phyloP scores from a whole-genome alignment of 1,284 basidiomycete genomes.

The Ganoderma sp. region DNA sequence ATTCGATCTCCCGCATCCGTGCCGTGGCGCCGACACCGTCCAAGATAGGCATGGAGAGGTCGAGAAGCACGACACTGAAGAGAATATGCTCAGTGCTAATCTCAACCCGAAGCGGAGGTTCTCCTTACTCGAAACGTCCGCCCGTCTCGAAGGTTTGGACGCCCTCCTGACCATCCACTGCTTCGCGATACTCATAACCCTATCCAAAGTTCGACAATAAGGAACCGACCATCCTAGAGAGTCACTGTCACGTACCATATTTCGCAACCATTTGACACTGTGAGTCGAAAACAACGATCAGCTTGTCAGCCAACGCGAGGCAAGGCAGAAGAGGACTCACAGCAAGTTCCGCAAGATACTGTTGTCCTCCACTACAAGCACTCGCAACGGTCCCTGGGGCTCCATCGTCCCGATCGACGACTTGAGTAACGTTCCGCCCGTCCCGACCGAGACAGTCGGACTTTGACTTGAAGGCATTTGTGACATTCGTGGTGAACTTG shows the following conservation, averaged over 20 bases:
- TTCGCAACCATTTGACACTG: constrained; percentile 80
- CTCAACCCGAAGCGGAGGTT: neutral
- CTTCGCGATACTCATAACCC: constrained; percentile 81
- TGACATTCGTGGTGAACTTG: constrained; percentile 28
- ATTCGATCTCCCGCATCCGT: constrained; percentile 84
- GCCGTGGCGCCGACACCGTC: constrained; percentile 88
- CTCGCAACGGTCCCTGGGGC: constrained; percentile 52
- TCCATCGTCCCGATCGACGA: constrained; percentile 60
- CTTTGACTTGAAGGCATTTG: constrained; percentile 48
- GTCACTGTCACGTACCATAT: constrained; percentile 52
- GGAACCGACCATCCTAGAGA: neutral
- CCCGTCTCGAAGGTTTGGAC: constrained; percentile 77
- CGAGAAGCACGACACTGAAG: constrained; percentile 80
- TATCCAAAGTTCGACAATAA: constrained; percentile 37
- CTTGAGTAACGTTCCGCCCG: constrained; percentile 65
- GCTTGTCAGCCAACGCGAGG: constrained; percentile 31
- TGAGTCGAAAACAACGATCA: constrained; percentile 34
- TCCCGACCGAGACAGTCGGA: constrained; percentile 60
- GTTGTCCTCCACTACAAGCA: constrained; percentile 88
- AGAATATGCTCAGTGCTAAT: constrained; percentile 16
- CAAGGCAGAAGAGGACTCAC: constrained; percentile 48
- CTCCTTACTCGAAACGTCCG: constrained; percentile 78
- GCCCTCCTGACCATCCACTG: constrained; percentile 84
- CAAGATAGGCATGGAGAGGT: constrained; percentile 92
- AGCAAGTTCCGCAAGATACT: constrained; percentile 73